These are phyloP conservation scores for Rhododendron mucronatum DNA, from an alignment of 148 eudicot genomes.

Conservation along the genomic window DNA sequence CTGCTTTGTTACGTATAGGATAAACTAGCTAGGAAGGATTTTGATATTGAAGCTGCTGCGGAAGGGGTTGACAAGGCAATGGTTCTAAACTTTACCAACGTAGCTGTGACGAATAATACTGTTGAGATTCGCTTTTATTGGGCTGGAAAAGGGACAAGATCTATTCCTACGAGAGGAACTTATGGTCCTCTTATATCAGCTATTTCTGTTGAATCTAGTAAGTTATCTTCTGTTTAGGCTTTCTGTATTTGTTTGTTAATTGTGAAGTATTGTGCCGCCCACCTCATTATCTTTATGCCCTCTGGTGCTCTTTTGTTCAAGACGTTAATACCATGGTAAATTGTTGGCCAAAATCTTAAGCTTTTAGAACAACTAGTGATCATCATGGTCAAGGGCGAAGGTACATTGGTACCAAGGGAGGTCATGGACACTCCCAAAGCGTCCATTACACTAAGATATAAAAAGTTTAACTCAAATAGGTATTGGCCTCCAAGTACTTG, in stretches of 20 bases:
- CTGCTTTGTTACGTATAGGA: slow-evolving; percentile 38
- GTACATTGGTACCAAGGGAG: not conserved
- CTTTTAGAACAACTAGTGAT: not conserved
- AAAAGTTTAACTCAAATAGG: no score
- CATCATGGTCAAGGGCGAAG: not conserved
- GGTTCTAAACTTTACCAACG: slow-evolving; percentile 6
- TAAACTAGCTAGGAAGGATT: slow-evolving; percentile 34
- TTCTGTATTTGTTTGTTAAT: no score
- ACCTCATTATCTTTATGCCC: no score
- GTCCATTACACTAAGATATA: not conserved
- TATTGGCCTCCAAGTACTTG: no score
- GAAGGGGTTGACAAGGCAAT: slow-evolving; percentile 33
- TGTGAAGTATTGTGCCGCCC: no score
- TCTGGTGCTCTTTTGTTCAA: no score
- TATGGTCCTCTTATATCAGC: slow-evolving; percentile 71
- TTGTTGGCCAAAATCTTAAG: not conserved
- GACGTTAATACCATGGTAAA: no score
- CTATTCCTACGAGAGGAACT: slow-evolving; percentile 46
- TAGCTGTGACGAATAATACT: slow-evolving; percentile 30
- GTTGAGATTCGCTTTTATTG: slow-evolving; percentile 50
- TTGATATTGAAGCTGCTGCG: slow-evolving; percentile 47
- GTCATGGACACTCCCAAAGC: not conserved
- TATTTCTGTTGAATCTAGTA: slow-evolving; percentile 57
- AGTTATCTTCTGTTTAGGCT: not conserved
- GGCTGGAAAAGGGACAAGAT: slow-evolving; percentile 64